phyloP scores from a whole-genome alignment of 2,329 filamentous ascomycete species.

The Fusarium austroafricanum region DNA sequence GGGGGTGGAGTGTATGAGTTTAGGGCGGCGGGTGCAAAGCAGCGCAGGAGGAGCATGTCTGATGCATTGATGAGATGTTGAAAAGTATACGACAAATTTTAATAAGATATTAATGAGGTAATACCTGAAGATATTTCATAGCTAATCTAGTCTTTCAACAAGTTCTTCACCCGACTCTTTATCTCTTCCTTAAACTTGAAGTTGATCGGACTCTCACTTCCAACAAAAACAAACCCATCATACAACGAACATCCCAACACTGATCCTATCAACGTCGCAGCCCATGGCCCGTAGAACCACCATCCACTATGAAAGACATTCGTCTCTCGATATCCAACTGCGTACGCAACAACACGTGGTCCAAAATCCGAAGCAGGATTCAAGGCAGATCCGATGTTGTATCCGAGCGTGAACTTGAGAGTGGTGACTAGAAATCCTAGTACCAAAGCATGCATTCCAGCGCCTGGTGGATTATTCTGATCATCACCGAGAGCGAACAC shows the following conservation, averaged over 20 bases:
- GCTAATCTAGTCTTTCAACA: not conserved
- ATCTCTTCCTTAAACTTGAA: constrained; percentile 1
- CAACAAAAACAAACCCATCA: constrained; percentile 32
- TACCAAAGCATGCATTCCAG: constrained; percentile 53
- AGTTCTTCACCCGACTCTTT: not conserved
- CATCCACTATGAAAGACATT: constrained; percentile 48
- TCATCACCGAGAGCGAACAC: constrained; percentile 54
- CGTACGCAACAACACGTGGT: constrained; percentile 48
- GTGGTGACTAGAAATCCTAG: constrained; percentile 52
- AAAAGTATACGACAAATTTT: not conserved
- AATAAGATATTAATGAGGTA: not conserved
- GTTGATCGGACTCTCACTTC: constrained; percentile 29
- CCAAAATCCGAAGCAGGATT: constrained; percentile 55
- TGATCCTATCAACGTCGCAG: constrained; percentile 23
- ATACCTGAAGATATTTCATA: not conserved
- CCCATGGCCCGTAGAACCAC: constrained; percentile 41
- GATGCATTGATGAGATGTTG: not conserved
- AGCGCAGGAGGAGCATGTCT: not conserved
- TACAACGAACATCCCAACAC: constrained; percentile 20
- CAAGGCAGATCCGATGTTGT: constrained; percentile 53
- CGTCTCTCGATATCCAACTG: constrained; percentile 46
- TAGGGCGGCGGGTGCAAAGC: not conserved
- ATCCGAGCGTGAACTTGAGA: constrained; percentile 52
- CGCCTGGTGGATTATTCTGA: constrained; percentile 52
- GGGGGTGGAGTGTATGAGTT: not conserved